Base-by-base conservation (phyloP, 2,329 filamentous ascomycete genomes). In the Simplicillium aogashimaense region DNA sequence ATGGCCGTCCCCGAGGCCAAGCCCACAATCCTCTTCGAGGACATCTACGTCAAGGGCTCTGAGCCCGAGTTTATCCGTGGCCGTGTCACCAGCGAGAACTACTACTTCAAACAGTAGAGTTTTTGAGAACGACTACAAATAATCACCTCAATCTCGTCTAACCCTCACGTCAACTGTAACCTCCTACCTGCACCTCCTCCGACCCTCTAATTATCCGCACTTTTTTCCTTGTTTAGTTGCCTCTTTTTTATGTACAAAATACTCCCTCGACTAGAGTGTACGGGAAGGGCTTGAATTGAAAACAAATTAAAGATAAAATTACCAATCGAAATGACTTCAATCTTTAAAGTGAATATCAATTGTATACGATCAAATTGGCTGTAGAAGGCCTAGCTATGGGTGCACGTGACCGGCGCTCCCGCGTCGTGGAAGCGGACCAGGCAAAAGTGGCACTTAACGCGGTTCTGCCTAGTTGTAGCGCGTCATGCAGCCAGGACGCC, bases 51-150 rank as follows among this genome's bases (percentile, higher is more conserved):
- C 55, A 74, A 74, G 49, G 90, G 90, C 51, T 83, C 77, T 46
- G 90, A 95, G 78, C 89, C 89, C 43, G 70, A 79, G 57, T 95
- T 83, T 72, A 77, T 95, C 68, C 80, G 89, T 54, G 90, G 90
- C 53, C 78, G 90, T 47, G 88, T 83, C 44, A 76, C 83, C 40
- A 89, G 97, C 58, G 92, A 97, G 83, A 90, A 88, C 68, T 92
- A 81, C 69, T 95, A 94, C 73, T 95, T 86, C 69, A 83, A 67
- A 55, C 66, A 71, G 55, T 67, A 66, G 51, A 43, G 7, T 15
- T 16, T 20, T 25, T 12, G 11, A 32, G 30, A 4, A 13, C 15
- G 30, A 32, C 15, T 32, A 32, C 30, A 5, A 32, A 6, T 7
- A 15, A 32, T 15, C 13, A 32, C 15, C 30, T n/a, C 13, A 32